Conservation (phyloP, 73 alveolate species). For the Tetrahymena thermophila region DNA sequence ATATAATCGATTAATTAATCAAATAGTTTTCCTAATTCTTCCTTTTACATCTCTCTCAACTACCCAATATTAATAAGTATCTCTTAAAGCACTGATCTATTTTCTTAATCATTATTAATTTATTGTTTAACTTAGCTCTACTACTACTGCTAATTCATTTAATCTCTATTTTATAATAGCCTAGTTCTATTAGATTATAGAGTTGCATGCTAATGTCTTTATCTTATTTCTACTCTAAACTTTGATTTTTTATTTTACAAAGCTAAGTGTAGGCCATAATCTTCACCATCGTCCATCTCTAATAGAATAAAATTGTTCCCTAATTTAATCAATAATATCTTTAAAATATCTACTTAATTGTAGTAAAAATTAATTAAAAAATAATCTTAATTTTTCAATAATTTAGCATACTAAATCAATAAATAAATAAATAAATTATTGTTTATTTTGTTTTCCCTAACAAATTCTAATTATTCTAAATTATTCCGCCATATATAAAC, state of each 20-base stretch:
- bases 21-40: background rate
- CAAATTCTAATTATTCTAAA: background rate
- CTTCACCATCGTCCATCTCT: background rate
- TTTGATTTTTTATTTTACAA: background rate
- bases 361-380: background rate
- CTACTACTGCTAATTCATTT: background rate
- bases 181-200: background rate
- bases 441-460: background rate
- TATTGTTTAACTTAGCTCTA: background rate
- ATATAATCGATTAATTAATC: background rate
- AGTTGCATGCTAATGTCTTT: background rate
- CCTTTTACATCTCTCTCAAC: background rate
- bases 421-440: too few species aligned
- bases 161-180: background rate
- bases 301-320: too few species aligned
- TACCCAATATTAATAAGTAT: background rate
- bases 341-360: background rate
- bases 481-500: background rate
- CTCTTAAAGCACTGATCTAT: background rate
- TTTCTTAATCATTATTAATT: background rate
- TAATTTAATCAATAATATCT: background rate
- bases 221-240: background rate
- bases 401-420: background rate
- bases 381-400: too few species aligned
- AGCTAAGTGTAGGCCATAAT: background rate